Evolutionary conservation across 225 moss, liverwort and hornwort genomes (phyloP).

Genomic region (Pseudoscleropodium purum): DNA sequence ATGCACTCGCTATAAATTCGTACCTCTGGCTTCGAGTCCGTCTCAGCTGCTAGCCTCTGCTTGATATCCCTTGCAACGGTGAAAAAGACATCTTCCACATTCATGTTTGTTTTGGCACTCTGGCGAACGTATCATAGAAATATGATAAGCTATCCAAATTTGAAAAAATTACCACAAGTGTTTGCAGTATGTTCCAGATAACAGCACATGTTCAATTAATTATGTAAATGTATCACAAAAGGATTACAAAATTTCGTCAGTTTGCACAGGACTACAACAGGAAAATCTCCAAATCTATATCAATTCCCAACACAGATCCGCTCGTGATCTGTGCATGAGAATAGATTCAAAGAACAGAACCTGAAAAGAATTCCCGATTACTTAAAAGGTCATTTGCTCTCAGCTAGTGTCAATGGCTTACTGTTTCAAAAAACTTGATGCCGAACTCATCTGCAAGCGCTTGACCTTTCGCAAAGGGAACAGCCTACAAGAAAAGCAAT

Average conservation of each 20-base stretch:
- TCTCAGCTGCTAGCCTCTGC: constrained; percentile 92
- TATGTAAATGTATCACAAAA: not conserved
- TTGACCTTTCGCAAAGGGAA: constrained; percentile 83
- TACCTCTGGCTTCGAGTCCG: constrained; percentile 91
- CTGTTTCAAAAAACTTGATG: constrained; percentile 98
- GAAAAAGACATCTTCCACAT: constrained; percentile 94
- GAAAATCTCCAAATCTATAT: not conserved
- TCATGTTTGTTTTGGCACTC: constrained; percentile 98
- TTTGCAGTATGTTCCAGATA: not conserved
- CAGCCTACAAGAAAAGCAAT: constrained; percentile 44
- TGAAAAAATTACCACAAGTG: not conserved
- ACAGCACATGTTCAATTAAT: not conserved
- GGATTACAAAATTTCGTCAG: not conserved
- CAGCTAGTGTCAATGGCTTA: constrained; percentile 20
- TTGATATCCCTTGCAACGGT: constrained; percentile 96
- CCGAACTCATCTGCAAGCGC: constrained; percentile 95
- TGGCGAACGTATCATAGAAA: constrained; percentile 6
- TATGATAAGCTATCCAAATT: not conserved
- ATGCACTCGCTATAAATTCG: not conserved
- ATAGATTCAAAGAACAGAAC: not conserved
- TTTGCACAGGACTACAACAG: not conserved
- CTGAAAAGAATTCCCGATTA: not conserved
- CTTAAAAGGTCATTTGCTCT: not conserved
- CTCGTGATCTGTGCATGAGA: not conserved
- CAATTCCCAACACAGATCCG: not conserved